Conservation (phyloP, 2,329 filamentous ascomycete species). For the Ceratocystis albifundus region DNA sequence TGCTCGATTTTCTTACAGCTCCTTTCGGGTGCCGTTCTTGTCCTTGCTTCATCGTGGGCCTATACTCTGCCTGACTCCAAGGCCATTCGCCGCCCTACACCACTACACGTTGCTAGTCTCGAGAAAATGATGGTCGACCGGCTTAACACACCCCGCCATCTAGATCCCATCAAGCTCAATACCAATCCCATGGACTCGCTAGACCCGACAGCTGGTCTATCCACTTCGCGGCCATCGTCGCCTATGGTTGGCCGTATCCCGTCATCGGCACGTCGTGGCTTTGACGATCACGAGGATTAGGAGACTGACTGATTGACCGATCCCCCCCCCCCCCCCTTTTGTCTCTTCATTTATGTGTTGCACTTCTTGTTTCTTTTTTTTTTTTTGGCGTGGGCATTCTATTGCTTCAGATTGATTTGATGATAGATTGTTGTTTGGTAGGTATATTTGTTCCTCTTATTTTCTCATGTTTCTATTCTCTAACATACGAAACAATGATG, state of each 20-base stretch:
- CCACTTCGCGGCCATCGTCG: slow-evolving; percentile 20
- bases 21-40: slow-evolving; percentile 63
- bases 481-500: not conserved
- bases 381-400: not conserved
- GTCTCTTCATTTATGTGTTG: not conserved
- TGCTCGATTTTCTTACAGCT: slow-evolving; percentile 46
- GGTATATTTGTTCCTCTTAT: not conserved
- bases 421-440: slow-evolving; percentile 2
- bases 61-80: slow-evolving; percentile 58
- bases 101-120: slow-evolving; percentile 58
- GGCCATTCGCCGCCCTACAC: slow-evolving; percentile 43
- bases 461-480: not conserved
- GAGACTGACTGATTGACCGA: not conserved
- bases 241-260: slow-evolving; percentile 23
- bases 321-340: too few relatives aligned
- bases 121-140: slow-evolving; percentile 59
- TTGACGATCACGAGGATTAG: slow-evolving; percentile 17
- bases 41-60: slow-evolving; percentile 72
- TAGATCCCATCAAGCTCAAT: slow-evolving; percentile 19
- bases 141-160: slow-evolving; percentile 31
- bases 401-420: not conserved
- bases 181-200: slow-evolving; percentile 21
- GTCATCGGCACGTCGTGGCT: slow-evolving; percentile 19
- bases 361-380: not conserved
- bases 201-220: slow-evolving; percentile 14